Evolutionary conservation across 306 rosid species (phyloP), one percentile per base, ranked within the genome.

Genomic region (Ceratonia siliqua): DNA sequence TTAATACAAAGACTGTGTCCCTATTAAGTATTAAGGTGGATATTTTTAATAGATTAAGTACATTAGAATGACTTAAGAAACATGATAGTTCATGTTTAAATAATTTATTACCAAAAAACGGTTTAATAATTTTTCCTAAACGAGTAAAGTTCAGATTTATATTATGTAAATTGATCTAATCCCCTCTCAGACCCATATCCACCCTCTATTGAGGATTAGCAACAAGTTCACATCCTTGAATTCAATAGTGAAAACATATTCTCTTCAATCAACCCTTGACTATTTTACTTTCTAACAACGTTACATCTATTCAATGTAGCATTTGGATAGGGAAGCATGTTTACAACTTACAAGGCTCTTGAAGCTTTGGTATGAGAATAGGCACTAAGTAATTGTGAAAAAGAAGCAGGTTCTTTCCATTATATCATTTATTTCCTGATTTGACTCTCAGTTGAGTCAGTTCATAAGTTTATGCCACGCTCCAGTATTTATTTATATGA

Each of bases 351-450:
- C 66, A 71, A 27, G 66, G n/a, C 30, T 14, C 50, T 59, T 13
- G 56, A 58, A 59, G 69, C 70, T 14, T 20, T 12, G 12, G 50
- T 32, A 72, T 1, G 42, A 21, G 22, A 38, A 15, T 55, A 54
- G 52, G 68, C 52, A 28, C 27, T 6, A 25, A 55, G 46, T 21
- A 52, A 69, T 24, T 14, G 18, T n/a, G 20, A 2, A 42, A 41
- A 17, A 72, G 53, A 72, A 72, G 28, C 36, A n/a, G 43, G 7
- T n/a, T 25, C 27, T 25, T 72, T 72, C 54, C 32, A 57, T n/a
- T 48, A 46, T 27, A 48, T 45, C 45, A 58, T 45, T 56, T 25
- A 36, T 56, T 56, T 50, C 18, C 43, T 17, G 12, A 7, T 30
- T 7, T 46, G 45, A 39, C 13, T 30, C 17, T 66, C 56, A 43